Conservation (phyloP, 495 filamentous ascomycete genomes). For the Penicillium ochrochloron region DNA sequence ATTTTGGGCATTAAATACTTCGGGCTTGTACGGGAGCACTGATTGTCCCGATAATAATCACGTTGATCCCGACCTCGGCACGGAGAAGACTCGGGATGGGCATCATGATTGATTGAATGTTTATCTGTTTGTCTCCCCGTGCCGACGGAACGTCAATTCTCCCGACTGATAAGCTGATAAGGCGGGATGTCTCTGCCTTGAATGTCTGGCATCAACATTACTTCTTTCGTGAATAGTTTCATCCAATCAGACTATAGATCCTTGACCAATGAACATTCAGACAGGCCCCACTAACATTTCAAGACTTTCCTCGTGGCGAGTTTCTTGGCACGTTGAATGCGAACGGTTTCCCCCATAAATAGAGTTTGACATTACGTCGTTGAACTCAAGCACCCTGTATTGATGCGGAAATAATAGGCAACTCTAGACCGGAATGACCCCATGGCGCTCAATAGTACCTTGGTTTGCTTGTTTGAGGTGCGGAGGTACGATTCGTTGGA, state of each 20-base stretch:
- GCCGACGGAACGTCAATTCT: slow-evolving; percentile 13
- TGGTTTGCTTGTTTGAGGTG: not conserved
- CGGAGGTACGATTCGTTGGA: not conserved
- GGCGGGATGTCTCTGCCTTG: not conserved
- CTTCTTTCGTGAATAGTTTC: not conserved
- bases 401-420: not conserved
- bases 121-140: not conserved
- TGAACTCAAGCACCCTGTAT: slow-evolving; percentile 3
- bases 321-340: slow-evolving; percentile 5
- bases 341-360: not conserved
- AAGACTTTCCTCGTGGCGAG: not conserved
- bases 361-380: slow-evolving; percentile 19
- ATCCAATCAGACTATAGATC: not conserved
- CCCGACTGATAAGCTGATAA: slow-evolving; percentile 3
- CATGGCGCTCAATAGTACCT: not conserved
- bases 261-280: not conserved
- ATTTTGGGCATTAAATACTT: slow-evolving; percentile 4
- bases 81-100: slow-evolving; percentile 12
- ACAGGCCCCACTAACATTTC: not conserved
- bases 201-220: not conserved
- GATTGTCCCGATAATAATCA: slow-evolving; percentile 17
- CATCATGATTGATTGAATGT: not conserved
- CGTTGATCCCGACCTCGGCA: slow-evolving; percentile 19
- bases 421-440: slow-evolving; percentile 1
- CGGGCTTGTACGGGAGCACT: not conserved